Conservation (phyloP, 1,284 basidiomycete species). For the Fomitiporia mediterranea region DNA sequence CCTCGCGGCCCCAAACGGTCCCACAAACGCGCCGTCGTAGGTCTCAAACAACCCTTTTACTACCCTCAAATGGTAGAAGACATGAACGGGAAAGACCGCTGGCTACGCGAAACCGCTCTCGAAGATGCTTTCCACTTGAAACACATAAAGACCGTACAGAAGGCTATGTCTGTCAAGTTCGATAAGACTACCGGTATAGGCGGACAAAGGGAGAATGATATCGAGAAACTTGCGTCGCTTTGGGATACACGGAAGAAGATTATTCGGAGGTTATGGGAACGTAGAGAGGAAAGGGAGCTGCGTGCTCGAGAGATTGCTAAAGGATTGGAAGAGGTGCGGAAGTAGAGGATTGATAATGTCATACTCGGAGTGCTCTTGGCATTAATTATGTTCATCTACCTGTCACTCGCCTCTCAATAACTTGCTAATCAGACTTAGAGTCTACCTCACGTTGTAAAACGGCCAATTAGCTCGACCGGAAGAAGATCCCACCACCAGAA, state of each 20-base stretch:
- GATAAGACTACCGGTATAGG: too few relatives aligned
- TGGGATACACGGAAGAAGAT: conserved; percentile 39
- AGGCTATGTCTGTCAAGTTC: conserved; percentile 24
- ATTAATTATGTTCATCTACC: too few relatives aligned
- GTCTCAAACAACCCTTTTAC: conserved; percentile 86
- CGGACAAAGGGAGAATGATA: conserved; percentile 12
- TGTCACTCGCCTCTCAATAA: too few relatives aligned
- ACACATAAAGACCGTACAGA: conserved; percentile 36
- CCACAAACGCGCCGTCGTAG: conserved; percentile 87
- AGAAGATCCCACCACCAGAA: too few relatives aligned
- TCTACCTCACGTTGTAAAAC: too few relatives aligned
- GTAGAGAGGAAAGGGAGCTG: conserved; percentile 52
- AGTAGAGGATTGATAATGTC: background rate
- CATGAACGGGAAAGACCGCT: conserved; percentile 53
- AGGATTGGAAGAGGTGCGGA: conserved; percentile 7
- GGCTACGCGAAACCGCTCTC: conserved; percentile 26
- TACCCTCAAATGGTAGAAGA: conserved; percentile 79
- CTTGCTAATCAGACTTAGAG: too few relatives aligned
- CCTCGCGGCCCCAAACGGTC: conserved; percentile 44
- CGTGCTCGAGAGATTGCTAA: conserved; percentile 26
- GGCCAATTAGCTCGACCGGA: too few relatives aligned
- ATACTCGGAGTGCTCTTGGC: too few relatives aligned
- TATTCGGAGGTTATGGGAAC: conserved; percentile 45
- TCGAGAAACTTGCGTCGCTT: background rate
- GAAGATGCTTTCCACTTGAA: conserved; percentile 55